Evolutionary conservation across 305 asterid genomes (phyloP), one percentile per base, ranked within the genome.

Genomic region (Vinca major): DNA sequence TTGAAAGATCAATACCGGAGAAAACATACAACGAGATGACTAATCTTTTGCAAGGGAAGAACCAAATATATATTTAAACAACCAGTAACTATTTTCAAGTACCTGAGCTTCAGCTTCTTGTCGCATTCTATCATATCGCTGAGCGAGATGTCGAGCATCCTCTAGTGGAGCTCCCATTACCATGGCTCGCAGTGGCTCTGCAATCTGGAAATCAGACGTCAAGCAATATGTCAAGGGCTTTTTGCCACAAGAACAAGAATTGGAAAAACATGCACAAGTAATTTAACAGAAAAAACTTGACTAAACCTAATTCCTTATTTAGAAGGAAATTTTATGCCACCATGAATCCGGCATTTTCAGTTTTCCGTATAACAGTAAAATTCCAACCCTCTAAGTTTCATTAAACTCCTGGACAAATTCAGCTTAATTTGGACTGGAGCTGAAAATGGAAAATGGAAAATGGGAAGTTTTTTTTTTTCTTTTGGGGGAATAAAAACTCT

Each of bases 31-130:
- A 16, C 7, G 21, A 40, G 6, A 39, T 21, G 10, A 40, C 19
- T 63, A 9, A 41, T 52, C 43, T 54, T 48, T 1, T 19, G 13
- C 7, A 17, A 64, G 43, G 48, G 62, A 65, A 6, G 5, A 41
- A 40, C 43, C 5, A 53, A 19, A 45, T 8, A 63, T 7, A 20
- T 49, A 63, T 39, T n/a, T 21, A 41, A 53, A 63, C 44, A 53
- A 63, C 73, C 55, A 51, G 49, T 17, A 66, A 43, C 51, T 33
- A 45, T 70, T 47, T 66, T 65, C 74, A 80, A 71, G 78, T 83
- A 93, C 99, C 97, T 93, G 99, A 80, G 96, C 91, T 82, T 93
- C 99, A 20, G 96, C 92, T 75, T 93, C 99, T 79, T 93, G 99
- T 53, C 97, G 86, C 96, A 93, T 88, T 83, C 95, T 85, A 78